Evolutionary conservation across 2,329 filamentous ascomycete species (phyloP).

Genomic region (Xylaria sp.): DNA sequence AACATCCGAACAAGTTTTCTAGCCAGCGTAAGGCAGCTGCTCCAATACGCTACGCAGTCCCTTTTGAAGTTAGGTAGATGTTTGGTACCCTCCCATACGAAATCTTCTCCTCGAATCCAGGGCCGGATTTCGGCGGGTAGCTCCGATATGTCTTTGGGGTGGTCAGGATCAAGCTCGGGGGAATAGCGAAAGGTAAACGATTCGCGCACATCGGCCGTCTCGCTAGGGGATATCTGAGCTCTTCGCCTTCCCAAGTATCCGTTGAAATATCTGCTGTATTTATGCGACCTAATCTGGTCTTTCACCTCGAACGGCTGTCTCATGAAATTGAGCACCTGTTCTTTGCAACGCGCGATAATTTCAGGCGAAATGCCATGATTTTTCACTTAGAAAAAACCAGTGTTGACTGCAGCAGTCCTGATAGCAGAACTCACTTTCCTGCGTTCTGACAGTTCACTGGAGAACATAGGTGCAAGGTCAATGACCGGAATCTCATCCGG

Average conservation of each 20-base stretch:
- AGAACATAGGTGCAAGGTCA: conserved; percentile 58
- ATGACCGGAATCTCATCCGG: conserved; percentile 64
- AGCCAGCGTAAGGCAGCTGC: conserved; percentile 60
- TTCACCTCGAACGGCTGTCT: conserved; percentile 58
- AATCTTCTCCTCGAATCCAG: conserved; percentile 60
- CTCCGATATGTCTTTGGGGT: conserved; percentile 52
- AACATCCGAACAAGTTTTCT: conserved; percentile 63
- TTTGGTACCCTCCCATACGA: conserved; percentile 62
- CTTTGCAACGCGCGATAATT: conserved; percentile 50
- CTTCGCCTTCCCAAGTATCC: conserved; percentile 58
- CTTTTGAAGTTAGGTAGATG: conserved; percentile 62
- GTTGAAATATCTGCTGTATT: conserved; percentile 57
- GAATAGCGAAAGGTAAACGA: conserved; percentile 64
- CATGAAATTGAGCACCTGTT: conserved; percentile 58
- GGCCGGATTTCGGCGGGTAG: conserved; percentile 57
- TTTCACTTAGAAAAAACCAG: conserved; percentile 66
- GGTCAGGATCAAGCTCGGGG: conserved; percentile 61
- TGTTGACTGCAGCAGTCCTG: conserved; percentile 59
- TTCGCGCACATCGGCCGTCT: conserved; percentile 63
- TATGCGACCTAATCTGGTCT: conserved; percentile 50
- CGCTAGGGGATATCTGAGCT: conserved; percentile 61
- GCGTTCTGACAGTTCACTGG: conserved; percentile 51
- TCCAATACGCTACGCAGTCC: conserved; percentile 60
- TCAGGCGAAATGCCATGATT: conserved; percentile 59
- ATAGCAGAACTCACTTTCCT: conserved; percentile 56